These are phyloP conservation scores for Moniliella sp. DNA, from an alignment of 1,284 basidiomycete genomes.

Conservation along the genomic window DNA sequence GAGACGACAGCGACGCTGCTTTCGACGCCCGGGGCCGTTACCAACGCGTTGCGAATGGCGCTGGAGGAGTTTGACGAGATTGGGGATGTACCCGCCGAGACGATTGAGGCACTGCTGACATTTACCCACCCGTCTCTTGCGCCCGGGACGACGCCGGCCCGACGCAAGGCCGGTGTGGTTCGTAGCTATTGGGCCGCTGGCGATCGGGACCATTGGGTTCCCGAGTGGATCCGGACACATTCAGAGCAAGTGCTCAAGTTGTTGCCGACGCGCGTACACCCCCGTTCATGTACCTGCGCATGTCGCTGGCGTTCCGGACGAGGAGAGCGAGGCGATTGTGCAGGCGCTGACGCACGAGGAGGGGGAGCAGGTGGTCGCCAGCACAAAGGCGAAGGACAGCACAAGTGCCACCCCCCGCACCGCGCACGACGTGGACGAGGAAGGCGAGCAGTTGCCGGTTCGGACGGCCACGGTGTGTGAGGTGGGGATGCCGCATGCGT, in stretches of 20 bases:
- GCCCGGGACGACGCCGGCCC: not conserved
- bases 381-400: not conserved
- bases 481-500: constrained; percentile 16
- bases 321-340: not conserved
- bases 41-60: constrained; percentile 13
- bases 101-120: constrained; percentile 1
- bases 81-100: constrained; percentile 2
- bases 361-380: not conserved
- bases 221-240: constrained; percentile 6
- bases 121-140: constrained; percentile 4
- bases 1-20: constrained; percentile 11
- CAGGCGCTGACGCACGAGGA: not conserved
- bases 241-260: not conserved
- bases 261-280: not conserved
- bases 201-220: constrained; percentile 10
- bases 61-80: constrained; percentile 12
- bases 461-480: constrained; percentile 11
- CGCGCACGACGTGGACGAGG: not conserved
- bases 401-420: too few relatives aligned
- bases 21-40: constrained; percentile 7
- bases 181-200: constrained; percentile 6
- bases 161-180: constrained; percentile 1
- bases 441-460: not conserved
- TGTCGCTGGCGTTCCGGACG: not conserved
- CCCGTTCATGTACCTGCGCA: not conserved